Evolutionary conservation across 345 rosid genomes (phyloP).

Genomic region (Acer campestre): DNA sequence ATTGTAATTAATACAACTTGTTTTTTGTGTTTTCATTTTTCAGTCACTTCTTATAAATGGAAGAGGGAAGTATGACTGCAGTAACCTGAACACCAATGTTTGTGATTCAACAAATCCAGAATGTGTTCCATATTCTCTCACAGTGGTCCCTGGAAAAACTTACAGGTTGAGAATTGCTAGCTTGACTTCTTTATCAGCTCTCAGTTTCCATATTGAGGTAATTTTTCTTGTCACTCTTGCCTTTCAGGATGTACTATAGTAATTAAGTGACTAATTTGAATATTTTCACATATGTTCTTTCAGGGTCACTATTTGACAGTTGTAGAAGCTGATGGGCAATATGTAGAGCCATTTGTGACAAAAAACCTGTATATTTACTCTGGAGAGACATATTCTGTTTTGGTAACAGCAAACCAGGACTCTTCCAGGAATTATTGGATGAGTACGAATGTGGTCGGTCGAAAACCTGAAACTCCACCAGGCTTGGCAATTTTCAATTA

Average conservation of each 20-base stretch:
- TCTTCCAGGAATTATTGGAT: conserved; percentile 19
- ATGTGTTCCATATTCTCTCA: conserved; percentile 26
- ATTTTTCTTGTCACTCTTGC: background rate
- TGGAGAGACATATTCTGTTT: conserved; percentile 42
- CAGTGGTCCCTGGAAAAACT: conserved; percentile 25
- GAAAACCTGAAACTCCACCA: conserved; percentile 15
- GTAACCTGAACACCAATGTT: conserved; percentile 11
- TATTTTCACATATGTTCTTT: too few relatives aligned
- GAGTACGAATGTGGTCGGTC: conserved; percentile 1
- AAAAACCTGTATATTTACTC: conserved; percentile 34
- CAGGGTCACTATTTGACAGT: conserved; percentile 41
- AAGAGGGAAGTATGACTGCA: conserved; percentile 38
- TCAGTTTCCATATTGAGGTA: conserved; percentile 37
- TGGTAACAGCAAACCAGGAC: conserved; percentile 25
- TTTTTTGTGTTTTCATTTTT: background rate
- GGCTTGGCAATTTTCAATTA: conserved; percentile 28
- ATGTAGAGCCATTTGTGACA: conserved; percentile 30
- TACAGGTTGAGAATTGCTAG: conserved; percentile 35
- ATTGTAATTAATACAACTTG: too few relatives aligned
- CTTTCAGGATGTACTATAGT: too few relatives aligned
- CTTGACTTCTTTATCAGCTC: conserved; percentile 34
- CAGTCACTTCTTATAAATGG: conserved; percentile 34
- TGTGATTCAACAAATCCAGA: conserved; percentile 10
- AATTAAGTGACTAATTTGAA: too few relatives aligned
- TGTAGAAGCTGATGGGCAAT: conserved; percentile 49